phyloP scores from a whole-genome alignment of 2,329 filamentous ascomycete genomes.

The Xylariomycetidae sp. region DNA sequence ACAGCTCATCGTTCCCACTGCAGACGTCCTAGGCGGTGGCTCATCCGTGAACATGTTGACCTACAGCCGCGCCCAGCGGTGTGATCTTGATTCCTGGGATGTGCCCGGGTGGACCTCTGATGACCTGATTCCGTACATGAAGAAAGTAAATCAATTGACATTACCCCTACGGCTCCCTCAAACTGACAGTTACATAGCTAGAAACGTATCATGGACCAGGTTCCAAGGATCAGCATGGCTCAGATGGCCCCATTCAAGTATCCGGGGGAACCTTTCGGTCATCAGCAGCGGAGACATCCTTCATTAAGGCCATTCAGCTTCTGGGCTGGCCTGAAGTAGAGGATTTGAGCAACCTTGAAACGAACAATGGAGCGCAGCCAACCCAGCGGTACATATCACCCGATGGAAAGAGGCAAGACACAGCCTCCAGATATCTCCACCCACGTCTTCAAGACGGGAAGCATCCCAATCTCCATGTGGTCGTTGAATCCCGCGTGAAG shows the following conservation, averaged over 20 bases:
- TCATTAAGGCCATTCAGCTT: not conserved
- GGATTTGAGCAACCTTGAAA: slow-evolving; percentile 30
- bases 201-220: slow-evolving; percentile 23
- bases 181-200: slow-evolving; percentile 3
- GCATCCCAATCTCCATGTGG: not conserved
- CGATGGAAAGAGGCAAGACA: not conserved
- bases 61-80: slow-evolving; percentile 19
- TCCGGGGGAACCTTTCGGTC: not conserved
- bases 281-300: not conserved
- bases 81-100: slow-evolving; percentile 17
- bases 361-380: slow-evolving; percentile 28
- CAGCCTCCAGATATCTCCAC: not conserved
- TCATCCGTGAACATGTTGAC: slow-evolving; percentile 42
- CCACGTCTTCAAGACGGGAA: not conserved
- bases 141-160: slow-evolving; percentile 31
- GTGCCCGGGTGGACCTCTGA: slow-evolving; percentile 15
- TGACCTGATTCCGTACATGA: slow-evolving; percentile 41
- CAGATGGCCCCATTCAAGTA: not conserved
- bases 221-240: slow-evolving; percentile 34
- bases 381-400: not conserved
- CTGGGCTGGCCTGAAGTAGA: not conserved
- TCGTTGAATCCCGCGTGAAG: not conserved
- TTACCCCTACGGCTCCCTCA: not conserved
- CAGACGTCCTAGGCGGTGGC: slow-evolving; percentile 48
- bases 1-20: slow-evolving; percentile 30